Conservation (phyloP, 2,329 filamentous ascomycete genomes). For the Ceratocystis smalleyi region DNA sequence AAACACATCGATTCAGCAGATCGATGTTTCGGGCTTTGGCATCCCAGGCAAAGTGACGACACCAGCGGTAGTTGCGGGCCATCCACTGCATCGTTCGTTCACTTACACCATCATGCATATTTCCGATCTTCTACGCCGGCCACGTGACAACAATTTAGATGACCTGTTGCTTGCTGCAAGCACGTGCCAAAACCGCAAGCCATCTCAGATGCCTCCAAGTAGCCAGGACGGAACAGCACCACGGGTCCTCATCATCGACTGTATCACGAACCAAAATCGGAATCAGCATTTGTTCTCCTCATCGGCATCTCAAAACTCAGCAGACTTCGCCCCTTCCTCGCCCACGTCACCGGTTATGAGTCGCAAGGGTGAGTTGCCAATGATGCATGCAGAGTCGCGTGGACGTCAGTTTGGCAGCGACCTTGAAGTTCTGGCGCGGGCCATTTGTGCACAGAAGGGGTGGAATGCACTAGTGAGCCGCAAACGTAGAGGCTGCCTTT, state of each 20-base stretch:
- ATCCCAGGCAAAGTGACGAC: constrained; percentile 29
- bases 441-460: constrained; percentile 57
- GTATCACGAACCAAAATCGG: constrained; percentile 37
- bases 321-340: constrained; percentile 19
- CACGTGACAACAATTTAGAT: constrained; percentile 30
- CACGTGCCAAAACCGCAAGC: constrained; percentile 21
- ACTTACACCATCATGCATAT: constrained; percentile 45
- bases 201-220: constrained; percentile 22
- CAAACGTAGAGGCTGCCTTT: constrained; percentile 50
- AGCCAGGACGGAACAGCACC: constrained; percentile 22
- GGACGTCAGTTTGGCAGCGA: constrained; percentile 46
- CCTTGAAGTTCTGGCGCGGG: constrained; percentile 54
- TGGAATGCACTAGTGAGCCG: constrained; percentile 59
- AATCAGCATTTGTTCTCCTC: constrained; percentile 25
- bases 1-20: constrained; percentile 43
- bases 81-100: constrained; percentile 48
- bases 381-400: constrained; percentile 41
- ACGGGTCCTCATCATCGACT: constrained; percentile 46
- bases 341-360: constrained; percentile 18
- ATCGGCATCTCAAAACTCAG: neutral
- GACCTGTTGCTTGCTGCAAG: constrained; percentile 29
- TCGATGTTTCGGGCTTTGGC: constrained; percentile 35
- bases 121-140: constrained; percentile 36
- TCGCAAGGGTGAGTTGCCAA: constrained; percentile 25
- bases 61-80: constrained; percentile 38